Evolutionary conservation across 2,329 filamentous ascomycete genomes (phyloP).

Genomic region (Pseudopithomyces maydicus): DNA sequence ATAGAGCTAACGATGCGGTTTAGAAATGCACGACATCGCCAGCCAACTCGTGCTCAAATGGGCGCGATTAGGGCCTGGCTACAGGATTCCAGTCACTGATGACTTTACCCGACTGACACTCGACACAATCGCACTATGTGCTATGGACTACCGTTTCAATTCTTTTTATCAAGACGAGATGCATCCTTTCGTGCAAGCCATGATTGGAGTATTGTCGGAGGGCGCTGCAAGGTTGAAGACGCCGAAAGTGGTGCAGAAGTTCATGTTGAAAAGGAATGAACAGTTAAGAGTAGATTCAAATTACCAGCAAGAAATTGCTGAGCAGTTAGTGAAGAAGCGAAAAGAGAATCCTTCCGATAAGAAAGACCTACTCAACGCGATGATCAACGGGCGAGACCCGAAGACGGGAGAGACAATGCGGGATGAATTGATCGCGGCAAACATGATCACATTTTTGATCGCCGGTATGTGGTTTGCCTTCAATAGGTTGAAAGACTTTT

Average conservation of each 20-base stretch:
- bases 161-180: constrained; percentile 28
- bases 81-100: constrained; percentile 28
- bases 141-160: constrained; percentile 39
- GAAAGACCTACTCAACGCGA: constrained; percentile 62
- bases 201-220: constrained; percentile 23
- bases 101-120: constrained; percentile 37
- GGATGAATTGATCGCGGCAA: constrained; percentile 65
- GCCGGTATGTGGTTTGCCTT: constrained; percentile 31
- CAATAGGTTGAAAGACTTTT: not conserved
- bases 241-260: not conserved
- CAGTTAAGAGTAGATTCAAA: not conserved
- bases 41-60: constrained; percentile 68
- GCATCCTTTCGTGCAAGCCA: constrained; percentile 34
- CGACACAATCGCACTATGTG: constrained; percentile 35
- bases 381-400: constrained; percentile 63
- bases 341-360: constrained; percentile 55
- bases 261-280: not conserved
- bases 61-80: constrained; percentile 55
- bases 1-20: not conserved
- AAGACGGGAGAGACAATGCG: constrained; percentile 61
- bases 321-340: constrained; percentile 58
- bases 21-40: constrained; percentile 57
- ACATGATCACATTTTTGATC: constrained; percentile 69
- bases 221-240: constrained; percentile 12
- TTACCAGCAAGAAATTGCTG: constrained; percentile 52